These are phyloP conservation scores for Pelargonium fulgidum DNA, from an alignment of 441 rosid genomes.

Conservation along the genomic window DNA sequence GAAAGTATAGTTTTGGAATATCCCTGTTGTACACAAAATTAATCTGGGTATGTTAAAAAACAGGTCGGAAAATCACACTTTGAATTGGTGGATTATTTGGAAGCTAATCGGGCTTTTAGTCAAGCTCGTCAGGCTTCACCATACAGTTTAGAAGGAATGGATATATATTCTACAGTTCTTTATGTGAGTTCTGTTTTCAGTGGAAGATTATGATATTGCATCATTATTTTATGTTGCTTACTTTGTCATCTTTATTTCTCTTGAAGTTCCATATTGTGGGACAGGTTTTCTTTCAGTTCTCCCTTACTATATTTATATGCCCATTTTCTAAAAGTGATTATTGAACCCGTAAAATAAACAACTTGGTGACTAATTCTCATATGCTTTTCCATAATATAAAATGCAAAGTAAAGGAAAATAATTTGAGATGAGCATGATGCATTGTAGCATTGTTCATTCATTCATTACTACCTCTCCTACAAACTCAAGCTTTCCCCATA, in stretches of 20 bases:
- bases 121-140: slow-evolving; percentile 77
- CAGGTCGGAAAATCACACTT: slow-evolving; percentile 93
- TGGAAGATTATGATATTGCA: not conserved
- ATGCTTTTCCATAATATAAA: too few relatives aligned
- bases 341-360: too few relatives aligned
- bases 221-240: not conserved
- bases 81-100: slow-evolving; percentile 83
- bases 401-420: too few relatives aligned
- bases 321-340: too few relatives aligned
- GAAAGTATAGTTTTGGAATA: not conserved
- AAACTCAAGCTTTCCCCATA: too few relatives aligned
- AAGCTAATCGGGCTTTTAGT: slow-evolving; percentile 79
- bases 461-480: too few relatives aligned
- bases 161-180: slow-evolving; percentile 86
- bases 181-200: slow-evolving; percentile 54
- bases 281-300: not conserved
- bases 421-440: too few relatives aligned
- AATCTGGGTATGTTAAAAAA: slow-evolving; percentile 19
- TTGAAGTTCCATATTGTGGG: not conserved
- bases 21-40: slow-evolving; percentile 12
- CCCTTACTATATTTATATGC: not conserved
- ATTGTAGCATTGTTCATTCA: too few relatives aligned
- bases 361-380: too few relatives aligned
- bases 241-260: not conserved
- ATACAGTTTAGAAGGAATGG: slow-evolving; percentile 92